Base-by-base conservation (phyloP, 345 rosid species). In the Noccaea bulbosa region DNA sequence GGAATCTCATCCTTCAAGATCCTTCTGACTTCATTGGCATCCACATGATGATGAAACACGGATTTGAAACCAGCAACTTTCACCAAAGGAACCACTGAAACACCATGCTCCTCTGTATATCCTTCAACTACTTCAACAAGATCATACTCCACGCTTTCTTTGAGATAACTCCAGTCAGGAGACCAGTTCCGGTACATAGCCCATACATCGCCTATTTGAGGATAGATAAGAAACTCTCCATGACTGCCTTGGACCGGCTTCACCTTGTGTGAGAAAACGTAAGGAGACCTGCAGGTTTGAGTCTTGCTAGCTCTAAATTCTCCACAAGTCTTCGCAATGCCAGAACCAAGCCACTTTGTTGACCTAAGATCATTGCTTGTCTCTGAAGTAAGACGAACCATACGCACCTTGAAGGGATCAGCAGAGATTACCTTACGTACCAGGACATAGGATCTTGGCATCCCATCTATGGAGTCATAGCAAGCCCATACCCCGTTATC, bases 41-140 rank as follows among this genome's bases (percentile, higher is more conserved):
- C 86, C 61, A 81, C 58, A 71, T 85, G 84, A 51, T 71, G 82
- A 30, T 67, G 82, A 73, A 87, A 87, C 40, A 89, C 81, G 0
- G 89, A 74, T 74, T 76, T 89, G 79, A 83, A 87, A 66, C 92
- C 91, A 22, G 88, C 80, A 56, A 84, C 91, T 67, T 89, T 89
- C 37, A 81, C 61, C 38, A 89, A 77, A 20, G 92, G 91, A 67
- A 75, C 78, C 38, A 87, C 82, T 44, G 71, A 43, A 11, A 89
- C 81, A n/a, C 92, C 96, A 3, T 58, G 51, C 41, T 79, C 90
- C 67, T 87, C 89, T 62, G 64, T 71, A 33, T 84, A 89, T 60
- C 82, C 90, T 50, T 87, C 88, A 34, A 87, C 74, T n/a, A 87
- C 83, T 78, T 87, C 92, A 34, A 89, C 96, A 73, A 89, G 69